phyloP scores from a whole-genome alignment of 495 filamentous ascomycete genomes.

The Halenospora varia region DNA sequence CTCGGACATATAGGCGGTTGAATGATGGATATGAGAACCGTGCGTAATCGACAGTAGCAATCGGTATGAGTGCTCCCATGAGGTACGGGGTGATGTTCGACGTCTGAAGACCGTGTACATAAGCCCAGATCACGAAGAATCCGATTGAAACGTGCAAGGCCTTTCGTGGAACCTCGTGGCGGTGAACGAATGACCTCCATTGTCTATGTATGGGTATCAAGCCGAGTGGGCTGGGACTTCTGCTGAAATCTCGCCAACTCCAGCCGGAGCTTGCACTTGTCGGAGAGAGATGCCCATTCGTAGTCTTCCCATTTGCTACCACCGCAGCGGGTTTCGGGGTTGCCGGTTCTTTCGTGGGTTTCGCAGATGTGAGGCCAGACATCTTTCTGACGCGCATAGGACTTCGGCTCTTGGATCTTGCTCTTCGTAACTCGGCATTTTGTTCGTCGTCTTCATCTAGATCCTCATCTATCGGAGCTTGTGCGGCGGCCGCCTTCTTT shows the following conservation, averaged over 20 bases:
- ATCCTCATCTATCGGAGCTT: slow-evolving; percentile 34
- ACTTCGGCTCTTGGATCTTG: slow-evolving; percentile 46
- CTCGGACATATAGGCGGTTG: slow-evolving; percentile 82
- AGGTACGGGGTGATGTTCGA: slow-evolving; percentile 75
- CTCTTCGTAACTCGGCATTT: slow-evolving; percentile 25
- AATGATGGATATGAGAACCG: slow-evolving; percentile 76
- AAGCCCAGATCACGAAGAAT: slow-evolving; percentile 82
- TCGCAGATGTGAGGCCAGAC: slow-evolving; percentile 40
- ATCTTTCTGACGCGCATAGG: slow-evolving; percentile 46
- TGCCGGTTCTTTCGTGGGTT: slow-evolving; percentile 10
- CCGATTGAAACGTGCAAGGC: slow-evolving; percentile 89
- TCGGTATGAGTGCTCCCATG: slow-evolving; percentile 79
- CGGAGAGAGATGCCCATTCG: slow-evolving; percentile 72
- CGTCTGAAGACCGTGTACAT: slow-evolving; percentile 70
- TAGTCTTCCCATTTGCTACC: slow-evolving; percentile 36
- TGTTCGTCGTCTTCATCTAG: slow-evolving; percentile 41
- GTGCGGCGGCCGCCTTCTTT: slow-evolving; percentile 42
- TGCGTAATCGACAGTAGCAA: slow-evolving; percentile 74
- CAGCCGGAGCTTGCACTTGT: slow-evolving; percentile 48
- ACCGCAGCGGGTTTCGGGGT: slow-evolving; percentile 15
- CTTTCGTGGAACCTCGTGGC: slow-evolving; percentile 75
- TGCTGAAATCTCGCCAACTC: slow-evolving; percentile 75
- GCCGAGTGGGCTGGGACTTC: slow-evolving; percentile 86
- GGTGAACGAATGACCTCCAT: slow-evolving; percentile 69
- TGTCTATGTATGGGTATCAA: slow-evolving; percentile 89